Conservation (phyloP, 129 eudicot genomes). For the Deinandra increscens region DNA sequence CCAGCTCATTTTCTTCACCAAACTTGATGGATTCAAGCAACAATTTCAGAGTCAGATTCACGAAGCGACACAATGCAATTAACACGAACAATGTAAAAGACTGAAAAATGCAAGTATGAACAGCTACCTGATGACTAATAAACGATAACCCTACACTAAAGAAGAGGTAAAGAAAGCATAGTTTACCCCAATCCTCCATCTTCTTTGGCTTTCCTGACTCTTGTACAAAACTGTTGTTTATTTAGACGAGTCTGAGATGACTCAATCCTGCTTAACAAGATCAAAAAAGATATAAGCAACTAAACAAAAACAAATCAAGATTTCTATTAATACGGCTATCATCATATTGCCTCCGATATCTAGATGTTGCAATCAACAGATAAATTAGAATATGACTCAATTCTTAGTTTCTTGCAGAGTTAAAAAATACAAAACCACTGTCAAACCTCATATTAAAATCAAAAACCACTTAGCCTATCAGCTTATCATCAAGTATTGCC, state of each 20-base stretch:
- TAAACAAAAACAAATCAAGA: slow-evolving; percentile 9
- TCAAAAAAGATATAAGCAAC: not conserved
- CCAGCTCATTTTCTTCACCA: not conserved
- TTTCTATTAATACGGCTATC: too few species aligned
- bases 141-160: not conserved
- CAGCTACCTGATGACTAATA: not conserved
- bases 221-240: slow-evolving; percentile 2
- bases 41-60: not conserved
- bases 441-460: not conserved
- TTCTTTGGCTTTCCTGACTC: slow-evolving; percentile 13
- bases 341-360: slow-evolving; percentile 16
- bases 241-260: not conserved
- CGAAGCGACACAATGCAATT: not conserved
- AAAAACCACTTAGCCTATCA: not conserved
- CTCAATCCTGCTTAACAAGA: slow-evolving; percentile 10
- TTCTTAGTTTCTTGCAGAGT: not conserved
- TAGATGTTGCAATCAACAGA: slow-evolving; percentile 12
- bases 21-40: slow-evolving; percentile 1
- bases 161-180: not conserved
- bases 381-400: not conserved
- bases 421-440: not conserved
- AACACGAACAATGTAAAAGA: not conserved
- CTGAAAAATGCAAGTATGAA: not conserved
- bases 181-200: slow-evolving; percentile 83
- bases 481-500: too few species aligned